Conservation (phyloP, 768 basidiomycete species). For the Phanerochaete carnosa region DNA sequence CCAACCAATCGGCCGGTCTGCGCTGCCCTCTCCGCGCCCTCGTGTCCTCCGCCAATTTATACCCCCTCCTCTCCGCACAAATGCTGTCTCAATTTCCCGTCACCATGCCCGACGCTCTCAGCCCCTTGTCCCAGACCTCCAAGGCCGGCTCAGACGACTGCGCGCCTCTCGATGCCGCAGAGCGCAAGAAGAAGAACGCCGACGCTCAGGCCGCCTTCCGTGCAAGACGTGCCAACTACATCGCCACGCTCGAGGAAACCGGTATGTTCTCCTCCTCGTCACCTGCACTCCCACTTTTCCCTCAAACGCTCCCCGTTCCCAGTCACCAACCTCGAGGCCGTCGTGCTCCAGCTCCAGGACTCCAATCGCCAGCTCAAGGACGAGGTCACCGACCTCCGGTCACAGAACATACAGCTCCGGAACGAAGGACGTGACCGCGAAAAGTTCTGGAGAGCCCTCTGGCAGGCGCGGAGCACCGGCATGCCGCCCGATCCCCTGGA, state of each 20-base stretch:
- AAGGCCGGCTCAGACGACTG: slow-evolving; percentile 37
- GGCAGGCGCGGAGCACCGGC: slow-evolving; percentile 53
- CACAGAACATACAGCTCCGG: slow-evolving; percentile 62
- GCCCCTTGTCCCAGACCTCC: slow-evolving; percentile 29
- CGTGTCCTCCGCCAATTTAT: slow-evolving; percentile 14
- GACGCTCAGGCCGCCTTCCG: slow-evolving; percentile 87
- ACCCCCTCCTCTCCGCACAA: slow-evolving; percentile 11
- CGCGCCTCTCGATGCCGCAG: slow-evolving; percentile 43
- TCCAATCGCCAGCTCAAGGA: slow-evolving; percentile 66
- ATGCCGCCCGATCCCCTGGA: slow-evolving; percentile 34
- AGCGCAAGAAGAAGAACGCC: slow-evolving; percentile 86
- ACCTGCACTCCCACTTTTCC: slow-evolving; percentile 6
- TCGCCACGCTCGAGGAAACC: slow-evolving; percentile 84
- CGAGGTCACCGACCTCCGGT: slow-evolving; percentile 58
- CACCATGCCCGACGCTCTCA: slow-evolving; percentile 16
- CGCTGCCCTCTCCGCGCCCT: slow-evolving; percentile 19
- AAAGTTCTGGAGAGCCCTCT: slow-evolving; percentile 68
- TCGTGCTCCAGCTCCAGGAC: slow-evolving; percentile 80
- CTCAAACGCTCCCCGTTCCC: slow-evolving; percentile 8
- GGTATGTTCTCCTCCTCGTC: slow-evolving; percentile 27
- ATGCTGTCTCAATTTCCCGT: slow-evolving; percentile 14
- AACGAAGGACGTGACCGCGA: slow-evolving; percentile 70
- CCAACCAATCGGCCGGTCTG: slow-evolving; percentile 19
- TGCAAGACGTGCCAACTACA: slow-evolving; percentile 80
- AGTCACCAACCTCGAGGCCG: slow-evolving; percentile 84